Evolutionary conservation across 2,329 filamentous ascomycete genomes (phyloP).

Genomic region (Lachnellula suecica): DNA sequence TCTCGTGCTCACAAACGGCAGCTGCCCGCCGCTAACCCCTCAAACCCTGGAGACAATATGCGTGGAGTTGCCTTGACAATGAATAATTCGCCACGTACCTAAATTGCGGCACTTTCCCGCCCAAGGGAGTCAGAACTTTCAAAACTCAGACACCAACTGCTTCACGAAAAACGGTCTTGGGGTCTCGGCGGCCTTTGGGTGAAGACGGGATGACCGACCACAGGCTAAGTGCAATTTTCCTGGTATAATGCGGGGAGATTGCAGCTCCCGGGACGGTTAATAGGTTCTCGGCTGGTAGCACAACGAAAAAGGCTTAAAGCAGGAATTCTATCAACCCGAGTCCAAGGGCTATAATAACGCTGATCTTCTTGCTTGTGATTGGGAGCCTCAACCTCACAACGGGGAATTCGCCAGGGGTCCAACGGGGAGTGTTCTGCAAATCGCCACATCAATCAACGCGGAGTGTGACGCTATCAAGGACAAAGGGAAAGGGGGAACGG

Average conservation of each 20-base stretch:
- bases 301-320: slow-evolving; percentile 7
- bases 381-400: not conserved
- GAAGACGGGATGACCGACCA: slow-evolving; percentile 6
- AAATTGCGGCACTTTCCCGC: not conserved
- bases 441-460: not conserved
- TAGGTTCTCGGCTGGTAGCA: not conserved
- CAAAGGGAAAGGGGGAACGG: no score
- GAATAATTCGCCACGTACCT: not conserved
- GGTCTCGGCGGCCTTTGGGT: not conserved
- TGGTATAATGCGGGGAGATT: slow-evolving; percentile 5
- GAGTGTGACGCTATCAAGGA: no score
- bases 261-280: not conserved
- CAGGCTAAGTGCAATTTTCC: not conserved
- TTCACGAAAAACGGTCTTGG: slow-evolving; percentile 5
- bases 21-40: not conserved
- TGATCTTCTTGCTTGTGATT: not conserved
- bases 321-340: not conserved
- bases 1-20: not conserved
- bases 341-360: not conserved
- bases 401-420: no score
- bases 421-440: not conserved
- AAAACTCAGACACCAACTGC: slow-evolving; percentile 6
- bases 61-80: not conserved
- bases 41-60: not conserved
- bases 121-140: not conserved